A percentile compares a stretch with the other conserved stretches of the same genome.
Conservation (phyloP, 1,284 basidiomycete genomes). For the Erythrobasidium hasegawianum region DNA sequence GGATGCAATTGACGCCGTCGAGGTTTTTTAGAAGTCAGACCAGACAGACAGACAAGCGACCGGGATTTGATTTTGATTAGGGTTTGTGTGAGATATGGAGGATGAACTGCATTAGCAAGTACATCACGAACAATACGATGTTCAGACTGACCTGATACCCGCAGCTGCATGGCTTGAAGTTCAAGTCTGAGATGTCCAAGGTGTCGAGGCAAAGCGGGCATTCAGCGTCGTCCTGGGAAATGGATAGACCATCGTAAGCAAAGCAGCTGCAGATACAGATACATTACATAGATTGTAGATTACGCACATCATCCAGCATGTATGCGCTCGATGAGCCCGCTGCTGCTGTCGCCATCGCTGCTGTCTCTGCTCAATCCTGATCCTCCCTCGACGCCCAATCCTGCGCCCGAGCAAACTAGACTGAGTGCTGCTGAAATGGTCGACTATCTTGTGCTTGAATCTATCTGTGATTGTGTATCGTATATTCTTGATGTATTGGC, state of each 20-base stretch:
- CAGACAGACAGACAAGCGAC: background rate
- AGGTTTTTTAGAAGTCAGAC: no score
- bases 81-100: no score
- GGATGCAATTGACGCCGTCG: no score
- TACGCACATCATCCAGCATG: constrained; percentile 18
- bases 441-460: no score
- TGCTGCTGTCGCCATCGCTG: background rate
- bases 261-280: background rate
- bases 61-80: background rate
- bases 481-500: no score
- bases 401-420: no score
- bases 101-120: no score
- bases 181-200: constrained; percentile 97
- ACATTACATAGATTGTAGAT: background rate
- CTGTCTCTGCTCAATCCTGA: background rate
- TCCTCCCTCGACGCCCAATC: no score
- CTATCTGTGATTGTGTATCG: no score
- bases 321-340: constrained; percentile 6
- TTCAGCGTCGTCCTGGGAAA: constrained; percentile 82
- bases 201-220: constrained; percentile 98
- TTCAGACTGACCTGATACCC: constrained; percentile 85
- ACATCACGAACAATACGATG: no score
- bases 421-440: no score
- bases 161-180: constrained; percentile 98
- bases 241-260: no score